Evolutionary conservation across 2,329 filamentous ascomycete species (phyloP).

Genomic region (Cryphonectria japonica): DNA sequence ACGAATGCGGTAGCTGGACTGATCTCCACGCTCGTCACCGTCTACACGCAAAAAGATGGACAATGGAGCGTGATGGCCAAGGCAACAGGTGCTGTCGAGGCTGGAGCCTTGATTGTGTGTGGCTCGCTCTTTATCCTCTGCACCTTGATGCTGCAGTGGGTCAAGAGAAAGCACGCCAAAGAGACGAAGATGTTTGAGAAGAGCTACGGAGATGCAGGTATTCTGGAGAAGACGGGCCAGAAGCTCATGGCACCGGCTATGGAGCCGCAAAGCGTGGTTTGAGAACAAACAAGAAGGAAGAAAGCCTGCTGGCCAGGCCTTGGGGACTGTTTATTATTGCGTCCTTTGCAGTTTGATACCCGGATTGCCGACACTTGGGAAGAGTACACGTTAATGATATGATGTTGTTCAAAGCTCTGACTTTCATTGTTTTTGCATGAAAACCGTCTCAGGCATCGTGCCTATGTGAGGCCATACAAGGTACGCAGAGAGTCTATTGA

Average conservation of each 20-base stretch:
- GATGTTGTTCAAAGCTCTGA: not conserved
- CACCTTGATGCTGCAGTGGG: constrained; percentile 23
- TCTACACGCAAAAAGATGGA: constrained; percentile 53
- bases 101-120: constrained; percentile 31
- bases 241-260: constrained; percentile 18
- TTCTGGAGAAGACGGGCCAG: constrained; percentile 14
- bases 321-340: not conserved
- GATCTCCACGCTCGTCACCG: constrained; percentile 52
- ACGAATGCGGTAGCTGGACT: constrained; percentile 56
- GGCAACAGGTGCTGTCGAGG: constrained; percentile 23
- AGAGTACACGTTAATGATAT: not conserved
- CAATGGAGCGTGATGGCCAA: constrained; percentile 40
- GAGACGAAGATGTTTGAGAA: constrained; percentile 21
- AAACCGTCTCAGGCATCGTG: not conserved
- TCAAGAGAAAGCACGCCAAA: constrained; percentile 20
- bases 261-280: constrained; percentile 21
- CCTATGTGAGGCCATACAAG: too few relatives aligned
- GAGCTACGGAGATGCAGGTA: not conserved
- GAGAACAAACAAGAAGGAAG: not conserved
- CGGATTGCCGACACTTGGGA: not conserved
- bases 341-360: not conserved
- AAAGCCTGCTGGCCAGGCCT: not conserved
- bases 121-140: constrained; percentile 13
- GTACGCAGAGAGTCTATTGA: too few relatives aligned
- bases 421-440: not conserved